These are phyloP conservation scores for Aspergillus biplanus DNA, from an alignment of 495 filamentous ascomycete genomes.

Conservation along the genomic window DNA sequence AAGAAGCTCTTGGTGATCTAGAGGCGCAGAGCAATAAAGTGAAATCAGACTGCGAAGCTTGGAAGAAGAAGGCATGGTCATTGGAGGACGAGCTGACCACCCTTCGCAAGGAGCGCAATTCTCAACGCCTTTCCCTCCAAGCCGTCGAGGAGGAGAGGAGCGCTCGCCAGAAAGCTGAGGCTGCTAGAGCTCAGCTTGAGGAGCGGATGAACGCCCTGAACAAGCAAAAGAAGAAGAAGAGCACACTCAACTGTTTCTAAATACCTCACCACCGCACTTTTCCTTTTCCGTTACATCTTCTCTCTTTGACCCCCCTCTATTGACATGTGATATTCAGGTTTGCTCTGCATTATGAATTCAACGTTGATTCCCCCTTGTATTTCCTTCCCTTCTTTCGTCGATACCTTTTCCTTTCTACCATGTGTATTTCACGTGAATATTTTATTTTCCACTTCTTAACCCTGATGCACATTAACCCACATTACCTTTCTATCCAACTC, in stretches of 20 bases:
- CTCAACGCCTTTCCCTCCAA: slow-evolving; percentile 81
- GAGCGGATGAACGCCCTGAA: slow-evolving; percentile 91
- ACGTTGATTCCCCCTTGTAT: slow-evolving; percentile 40
- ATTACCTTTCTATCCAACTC: slow-evolving; percentile 10
- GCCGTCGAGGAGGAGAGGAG: slow-evolving; percentile 92
- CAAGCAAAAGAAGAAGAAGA: slow-evolving; percentile 87
- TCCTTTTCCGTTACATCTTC: slow-evolving; percentile 26
- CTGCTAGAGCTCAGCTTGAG: slow-evolving; percentile 83
- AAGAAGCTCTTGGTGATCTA: slow-evolving; percentile 93
- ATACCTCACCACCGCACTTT: slow-evolving; percentile 12
- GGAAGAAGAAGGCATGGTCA: slow-evolving; percentile 78
- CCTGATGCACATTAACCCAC: slow-evolving; percentile 14
- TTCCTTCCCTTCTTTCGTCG: slow-evolving; percentile 11
- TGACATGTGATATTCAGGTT: slow-evolving; percentile 44
- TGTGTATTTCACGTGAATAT: slow-evolving; percentile 22
- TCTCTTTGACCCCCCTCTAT: slow-evolving; percentile 17
- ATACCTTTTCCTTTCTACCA: slow-evolving; percentile 27
- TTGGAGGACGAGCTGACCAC: slow-evolving; percentile 79
- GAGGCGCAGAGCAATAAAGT: slow-evolving; percentile 84
- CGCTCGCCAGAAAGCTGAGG: slow-evolving; percentile 84
- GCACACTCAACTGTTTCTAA: slow-evolving; percentile 94
- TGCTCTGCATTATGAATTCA: slow-evolving; percentile 60
- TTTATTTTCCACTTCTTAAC: background rate
- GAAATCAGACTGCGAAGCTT: slow-evolving; percentile 84
- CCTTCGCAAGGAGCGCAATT: slow-evolving; percentile 68